Base-by-base conservation (phyloP, 2,329 filamentous ascomycete species). In the Penicillium sp. region DNA sequence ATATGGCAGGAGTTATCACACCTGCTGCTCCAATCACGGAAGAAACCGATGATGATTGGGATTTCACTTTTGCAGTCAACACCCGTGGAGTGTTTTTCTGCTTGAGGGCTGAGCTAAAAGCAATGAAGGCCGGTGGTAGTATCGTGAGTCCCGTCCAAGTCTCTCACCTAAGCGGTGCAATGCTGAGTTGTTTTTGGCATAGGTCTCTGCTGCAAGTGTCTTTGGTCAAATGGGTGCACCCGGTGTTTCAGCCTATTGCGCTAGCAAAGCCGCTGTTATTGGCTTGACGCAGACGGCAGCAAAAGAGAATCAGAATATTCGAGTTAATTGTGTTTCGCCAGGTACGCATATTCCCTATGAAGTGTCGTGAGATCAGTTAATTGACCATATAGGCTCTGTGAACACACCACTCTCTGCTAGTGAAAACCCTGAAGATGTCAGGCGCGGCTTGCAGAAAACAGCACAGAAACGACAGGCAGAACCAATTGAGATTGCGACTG, bases 201-300 rank as follows among this genome's bases (percentile, higher is more conserved):
- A 60, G 56, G 56, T 60, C 3, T 56, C 53, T 16, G 53, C 58
- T 14, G 47, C 53, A 18, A 60, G 58, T 40, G 50, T 47, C 3
- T 60, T 60, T 19, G 58, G 58, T 7, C 55, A 58, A 27, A 51
- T 60, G 30, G 53, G 55, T n/a, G 44, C 55, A 1, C 55, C 55
- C 13, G 55, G 55, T n/a, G 47, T 53, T 8, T 56, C 71, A 1
- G 74, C 76, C 0, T 78, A 79, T 55, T 73, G 68, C n/a, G 68
- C 71, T 2, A 71, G 71, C 10, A 80, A 79, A 59, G 76, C 73
- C 51, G 77, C 68, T 2, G 65, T 79, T 4, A 70, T 79, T 13
- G 77, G 75, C 2, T 65, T 79, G 26, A 75, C 75, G 2, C 76
- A 76, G 36, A 63, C 66, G 9, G 70, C 70, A 9, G 67, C 71